phyloP scores from a whole-genome alignment of 768 basidiomycete species.

The Serendipita sp. region DNA sequence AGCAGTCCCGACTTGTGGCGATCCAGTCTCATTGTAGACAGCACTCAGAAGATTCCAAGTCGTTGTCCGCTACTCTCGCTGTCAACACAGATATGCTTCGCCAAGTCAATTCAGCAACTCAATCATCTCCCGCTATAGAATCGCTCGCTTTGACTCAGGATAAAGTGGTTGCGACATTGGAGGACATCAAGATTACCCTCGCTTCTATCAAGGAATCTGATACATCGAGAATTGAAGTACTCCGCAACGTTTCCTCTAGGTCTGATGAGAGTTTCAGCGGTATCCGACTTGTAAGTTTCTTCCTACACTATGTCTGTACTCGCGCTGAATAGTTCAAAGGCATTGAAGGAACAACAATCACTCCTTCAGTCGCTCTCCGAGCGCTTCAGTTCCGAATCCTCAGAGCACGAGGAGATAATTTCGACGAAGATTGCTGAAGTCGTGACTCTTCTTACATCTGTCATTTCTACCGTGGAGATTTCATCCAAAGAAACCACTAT shows the following conservation, averaged over 20 bases:
- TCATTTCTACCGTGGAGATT: neutral
- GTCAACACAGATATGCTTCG: neutral
- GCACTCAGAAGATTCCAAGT: neutral
- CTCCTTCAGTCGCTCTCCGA: neutral
- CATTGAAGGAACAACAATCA: neutral
- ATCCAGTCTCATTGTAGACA: neutral
- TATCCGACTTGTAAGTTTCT: neutral
- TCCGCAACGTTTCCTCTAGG: neutral
- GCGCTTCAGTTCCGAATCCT: neutral
- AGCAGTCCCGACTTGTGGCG: slow-evolving; percentile 1
- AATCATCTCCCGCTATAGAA: neutral
- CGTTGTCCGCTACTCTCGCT: neutral
- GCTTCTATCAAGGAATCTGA: neutral
- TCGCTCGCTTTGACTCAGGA: neutral
- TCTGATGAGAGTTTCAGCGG: neutral
- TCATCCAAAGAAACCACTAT: neutral
- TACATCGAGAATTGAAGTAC: neutral
- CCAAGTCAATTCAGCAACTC: neutral
- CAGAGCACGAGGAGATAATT: neutral
- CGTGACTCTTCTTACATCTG: neutral
- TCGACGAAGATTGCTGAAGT: neutral
- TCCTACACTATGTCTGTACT: neutral
- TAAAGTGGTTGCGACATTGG: neutral
- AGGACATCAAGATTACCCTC: neutral
- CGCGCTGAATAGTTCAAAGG: neutral